Base-by-base conservation (phyloP, 345 rosid species). In the Kandelia obovata region DNA sequence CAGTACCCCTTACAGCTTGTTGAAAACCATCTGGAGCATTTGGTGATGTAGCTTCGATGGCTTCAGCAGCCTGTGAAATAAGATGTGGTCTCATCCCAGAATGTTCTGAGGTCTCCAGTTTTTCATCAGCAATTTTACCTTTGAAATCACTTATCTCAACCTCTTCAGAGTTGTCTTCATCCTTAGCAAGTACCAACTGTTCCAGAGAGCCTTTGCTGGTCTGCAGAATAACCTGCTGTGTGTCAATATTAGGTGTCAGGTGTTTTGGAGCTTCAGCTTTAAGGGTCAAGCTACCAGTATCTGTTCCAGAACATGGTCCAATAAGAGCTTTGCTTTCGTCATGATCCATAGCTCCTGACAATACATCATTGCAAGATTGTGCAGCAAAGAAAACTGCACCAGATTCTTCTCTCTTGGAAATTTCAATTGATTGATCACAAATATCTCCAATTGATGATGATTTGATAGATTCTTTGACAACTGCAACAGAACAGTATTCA, bases 151-250 rank as follows among this genome's bases (percentile, higher is more conserved):
- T 73, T 49, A 57, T 49, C 57, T 62, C 66, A 61, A 31, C 58
- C 67, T 57, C 68, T 64, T 65, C 83, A 65, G 74, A 56, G 64
- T 64, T 65, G 55, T 28, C 73, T 80, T 68, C 79, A 77, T 81
- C 83, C 57, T 78, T 73, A n/a, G 47, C 27, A 55, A 43, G 73
- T 49, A 69, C 65, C 21, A 72, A 75, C 32, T 68, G 73, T 60
- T 81, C 73, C 9, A 51, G 61, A 4, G 73, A 74, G 17, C 32
- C 68, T 26, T 62, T 67, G 59, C 58, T 28, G 1, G 61, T 37
- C 55, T 16, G 74, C 23, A 56, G 53, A n/a, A 21, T 56, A 71
- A 78, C 64, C 61, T 47, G 65, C 28, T 65, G 53, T 32, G 46
- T 72, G 23, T 72, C 80, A 67, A 49, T 28, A 61, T 43, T 21